phyloP scores from a whole-genome alignment of 1,139 yeast genomes.

The Meyerozyma elateridarum region DNA sequence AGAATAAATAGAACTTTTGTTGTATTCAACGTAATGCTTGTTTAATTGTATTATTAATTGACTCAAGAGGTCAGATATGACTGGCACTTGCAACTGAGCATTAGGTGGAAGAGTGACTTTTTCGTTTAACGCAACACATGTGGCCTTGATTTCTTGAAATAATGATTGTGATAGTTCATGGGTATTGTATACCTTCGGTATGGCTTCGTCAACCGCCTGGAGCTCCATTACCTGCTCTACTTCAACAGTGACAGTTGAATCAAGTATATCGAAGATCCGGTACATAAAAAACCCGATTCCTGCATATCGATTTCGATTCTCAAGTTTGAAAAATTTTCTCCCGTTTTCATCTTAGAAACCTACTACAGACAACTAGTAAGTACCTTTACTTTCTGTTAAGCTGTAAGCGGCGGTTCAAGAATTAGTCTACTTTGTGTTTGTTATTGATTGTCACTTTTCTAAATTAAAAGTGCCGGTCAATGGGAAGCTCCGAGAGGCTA shows the following conservation, averaged over 20 bases:
- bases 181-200: background rate
- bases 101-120: constrained; percentile 15
- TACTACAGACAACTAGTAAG: constrained; percentile 3
- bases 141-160: constrained; percentile 10
- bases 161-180: constrained; percentile 9
- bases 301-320: background rate
- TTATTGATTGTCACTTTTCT: too few species aligned
- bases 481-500: background rate
- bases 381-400: constrained; percentile 1
- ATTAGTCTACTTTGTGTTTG: constrained; percentile 2
- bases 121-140: constrained; percentile 10
- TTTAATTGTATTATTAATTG: constrained; percentile 11
- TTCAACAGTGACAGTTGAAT: background rate
- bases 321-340: background rate
- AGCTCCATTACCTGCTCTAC: background rate
- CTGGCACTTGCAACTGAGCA: constrained; percentile 10
- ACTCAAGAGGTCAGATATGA: constrained; percentile 10
- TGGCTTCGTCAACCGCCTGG: too few species aligned
- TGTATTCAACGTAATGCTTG: constrained; percentile 15
- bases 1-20: constrained; percentile 15
- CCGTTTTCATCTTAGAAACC: background rate
- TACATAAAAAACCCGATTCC: background rate
- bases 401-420: background rate
- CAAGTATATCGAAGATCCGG: background rate
- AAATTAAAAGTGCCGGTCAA: too few species aligned